phyloP scores from a whole-genome alignment of 2,329 filamentous ascomycete species.

The Dryadomyces quercivorus region DNA sequence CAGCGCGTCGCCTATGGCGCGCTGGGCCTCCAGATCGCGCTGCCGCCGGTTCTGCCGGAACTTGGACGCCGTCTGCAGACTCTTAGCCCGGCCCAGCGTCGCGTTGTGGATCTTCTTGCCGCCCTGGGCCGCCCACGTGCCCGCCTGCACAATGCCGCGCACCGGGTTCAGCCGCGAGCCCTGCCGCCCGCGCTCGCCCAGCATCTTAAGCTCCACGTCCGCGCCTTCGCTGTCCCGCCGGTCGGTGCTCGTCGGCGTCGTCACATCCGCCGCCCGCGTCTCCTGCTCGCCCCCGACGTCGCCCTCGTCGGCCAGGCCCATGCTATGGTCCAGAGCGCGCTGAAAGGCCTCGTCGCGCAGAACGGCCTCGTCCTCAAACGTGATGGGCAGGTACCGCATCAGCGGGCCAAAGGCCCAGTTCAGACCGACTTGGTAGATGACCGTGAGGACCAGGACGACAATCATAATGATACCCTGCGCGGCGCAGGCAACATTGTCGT shows the following conservation, averaged over 20 bases:
- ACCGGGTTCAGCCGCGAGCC: slow-evolving; percentile 25
- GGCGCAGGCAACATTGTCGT: slow-evolving; percentile 45
- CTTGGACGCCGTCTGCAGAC: slow-evolving; percentile 29
- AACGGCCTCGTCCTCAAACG: slow-evolving; percentile 88
- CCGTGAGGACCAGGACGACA: slow-evolving; percentile 56
- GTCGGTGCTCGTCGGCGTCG: slow-evolving; percentile 15
- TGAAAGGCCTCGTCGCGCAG: slow-evolving; percentile 84
- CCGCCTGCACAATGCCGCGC: slow-evolving; percentile 34
- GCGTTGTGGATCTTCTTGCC: slow-evolving; percentile 35
- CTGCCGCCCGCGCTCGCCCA: slow-evolving; percentile 12
- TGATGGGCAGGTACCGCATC: slow-evolving; percentile 82
- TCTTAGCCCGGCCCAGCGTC: slow-evolving; percentile 28
- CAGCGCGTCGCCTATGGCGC: slow-evolving; percentile 63
- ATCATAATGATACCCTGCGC: slow-evolving; percentile 81
- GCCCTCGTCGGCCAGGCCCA: slow-evolving; percentile 43
- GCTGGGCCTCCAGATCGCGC: slow-evolving; percentile 60
- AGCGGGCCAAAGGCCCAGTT: slow-evolving; percentile 78
- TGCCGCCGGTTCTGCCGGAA: slow-evolving; percentile 36
- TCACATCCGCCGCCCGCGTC: background rate
- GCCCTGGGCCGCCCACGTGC: slow-evolving; percentile 34
- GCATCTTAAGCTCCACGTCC: slow-evolving; percentile 24
- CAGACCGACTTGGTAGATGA: slow-evolving; percentile 66
- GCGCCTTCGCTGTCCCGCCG: slow-evolving; percentile 11
- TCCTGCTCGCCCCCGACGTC: slow-evolving; percentile 21
- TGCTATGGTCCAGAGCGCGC: slow-evolving; percentile 58